Percentiles rank a stretch among this genome's conserved stretches.
Conservation (phyloP, 805 yeast species). For the Lachancea thermotolerans region DNA sequence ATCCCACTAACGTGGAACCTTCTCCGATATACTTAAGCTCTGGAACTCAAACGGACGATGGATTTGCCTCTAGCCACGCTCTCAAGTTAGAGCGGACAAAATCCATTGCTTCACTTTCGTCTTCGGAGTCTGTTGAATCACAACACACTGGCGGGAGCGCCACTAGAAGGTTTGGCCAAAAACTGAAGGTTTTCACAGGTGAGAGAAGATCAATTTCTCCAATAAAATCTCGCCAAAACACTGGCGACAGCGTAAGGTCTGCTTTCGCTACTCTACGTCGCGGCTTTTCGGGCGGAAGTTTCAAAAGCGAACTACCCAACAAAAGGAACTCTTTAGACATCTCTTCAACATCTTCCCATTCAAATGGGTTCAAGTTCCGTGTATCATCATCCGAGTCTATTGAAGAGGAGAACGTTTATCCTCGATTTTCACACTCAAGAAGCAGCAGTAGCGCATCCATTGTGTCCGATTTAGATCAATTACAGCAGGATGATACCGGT, state of each 20-base stretch:
- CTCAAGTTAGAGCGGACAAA: background rate
- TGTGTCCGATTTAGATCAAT: slow-evolving; percentile 9
- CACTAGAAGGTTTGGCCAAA: slow-evolving; percentile 13
- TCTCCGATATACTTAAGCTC: slow-evolving; percentile 8
- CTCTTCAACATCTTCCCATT: background rate
- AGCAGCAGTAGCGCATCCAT: slow-evolving; percentile 4
- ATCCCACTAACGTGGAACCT: slow-evolving; percentile 4
- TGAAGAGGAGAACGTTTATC: slow-evolving; percentile 1
- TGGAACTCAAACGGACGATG: slow-evolving; percentile 4
- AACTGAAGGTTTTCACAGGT: slow-evolving; percentile 18
- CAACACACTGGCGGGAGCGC: slow-evolving; percentile 19
- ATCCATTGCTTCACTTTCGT: slow-evolving; percentile 1
- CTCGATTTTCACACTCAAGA: slow-evolving; percentile 3
- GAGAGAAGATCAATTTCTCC: slow-evolving; percentile 18
- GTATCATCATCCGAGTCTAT: slow-evolving; percentile 7
- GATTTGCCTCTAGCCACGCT: background rate
- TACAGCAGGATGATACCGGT: slow-evolving; percentile 6
- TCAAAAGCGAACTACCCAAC: slow-evolving; percentile 8
- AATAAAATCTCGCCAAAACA: slow-evolving; percentile 20
- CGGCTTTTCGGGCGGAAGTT: slow-evolving; percentile 11
- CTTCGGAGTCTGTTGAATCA: slow-evolving; percentile 8
- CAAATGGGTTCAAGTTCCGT: slow-evolving; percentile 1
- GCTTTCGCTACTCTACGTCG: slow-evolving; percentile 15
- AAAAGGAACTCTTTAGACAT: slow-evolving; percentile 2
- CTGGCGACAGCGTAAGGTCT: slow-evolving; percentile 22